A percentile compares a stretch with the other conserved stretches of the same genome.
phyloP scores from a whole-genome alignment of 495 filamentous ascomycete genomes.

The Delitschia confertaspora region DNA sequence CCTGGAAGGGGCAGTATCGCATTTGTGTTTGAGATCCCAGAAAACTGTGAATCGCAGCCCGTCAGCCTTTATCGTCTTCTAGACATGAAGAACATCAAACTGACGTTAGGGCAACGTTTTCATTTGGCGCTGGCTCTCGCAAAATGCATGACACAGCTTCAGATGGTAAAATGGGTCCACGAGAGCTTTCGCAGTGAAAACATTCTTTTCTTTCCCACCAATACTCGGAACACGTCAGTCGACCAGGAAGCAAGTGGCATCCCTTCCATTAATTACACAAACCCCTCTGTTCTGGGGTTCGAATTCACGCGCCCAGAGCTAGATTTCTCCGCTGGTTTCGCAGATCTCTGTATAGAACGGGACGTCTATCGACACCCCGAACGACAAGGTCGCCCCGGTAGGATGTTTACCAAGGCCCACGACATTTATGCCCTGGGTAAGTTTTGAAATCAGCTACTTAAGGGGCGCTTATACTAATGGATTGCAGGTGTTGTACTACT shows the following conservation, averaged over 20 bases:
- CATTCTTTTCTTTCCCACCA: conserved; percentile 31
- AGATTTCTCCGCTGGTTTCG: conserved; percentile 23
- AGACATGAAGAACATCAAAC: conserved; percentile 6
- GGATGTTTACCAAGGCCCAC: conserved; percentile 2
- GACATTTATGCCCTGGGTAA: conserved; percentile 15
- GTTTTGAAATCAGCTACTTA: background rate
- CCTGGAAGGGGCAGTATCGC: conserved; percentile 16
- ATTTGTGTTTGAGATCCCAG: conserved; percentile 23
- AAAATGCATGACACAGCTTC: conserved; percentile 25
- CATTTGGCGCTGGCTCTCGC: conserved; percentile 25
- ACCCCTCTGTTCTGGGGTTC: conserved; percentile 33
- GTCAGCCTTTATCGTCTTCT: conserved; percentile 9
- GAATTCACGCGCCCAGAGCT: conserved; percentile 29
- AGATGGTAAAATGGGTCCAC: conserved; percentile 35
- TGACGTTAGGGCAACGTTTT: conserved; percentile 27
- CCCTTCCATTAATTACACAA: conserved; percentile 9
- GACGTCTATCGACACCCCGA: conserved; percentile 14
- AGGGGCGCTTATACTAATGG: too few relatives aligned
- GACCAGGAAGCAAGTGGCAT: background rate
- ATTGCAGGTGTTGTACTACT: conserved; percentile 6
- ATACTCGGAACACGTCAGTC: background rate
- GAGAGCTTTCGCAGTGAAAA: conserved; percentile 34
- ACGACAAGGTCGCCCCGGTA: background rate
- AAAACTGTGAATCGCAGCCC: background rate
- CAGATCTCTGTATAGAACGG: conserved; percentile 18